Evolutionary conservation across 2,329 filamentous ascomycete species (phyloP).

Genomic region (Aspergillus glaucus): DNA sequence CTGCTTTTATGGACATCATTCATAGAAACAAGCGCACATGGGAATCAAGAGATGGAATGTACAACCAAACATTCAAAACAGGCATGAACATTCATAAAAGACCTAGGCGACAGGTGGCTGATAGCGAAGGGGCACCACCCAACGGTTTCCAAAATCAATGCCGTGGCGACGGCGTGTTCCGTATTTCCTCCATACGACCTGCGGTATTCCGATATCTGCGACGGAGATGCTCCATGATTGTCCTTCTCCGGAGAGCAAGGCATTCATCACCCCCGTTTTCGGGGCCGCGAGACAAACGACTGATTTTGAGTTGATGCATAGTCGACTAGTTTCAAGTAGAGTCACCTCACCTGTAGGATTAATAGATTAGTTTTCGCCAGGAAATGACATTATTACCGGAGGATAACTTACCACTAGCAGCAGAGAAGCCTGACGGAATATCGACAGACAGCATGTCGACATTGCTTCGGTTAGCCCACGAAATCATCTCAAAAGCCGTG

Average conservation of each 20-base stretch:
- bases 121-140: constrained; percentile 67
- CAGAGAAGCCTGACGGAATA: constrained; percentile 81
- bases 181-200: constrained; percentile 77
- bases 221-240: constrained; percentile 69
- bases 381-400: constrained; percentile 6
- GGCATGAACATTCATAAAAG: too few species aligned
- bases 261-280: constrained; percentile 74
- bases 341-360: constrained; percentile 43
- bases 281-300: constrained; percentile 83
- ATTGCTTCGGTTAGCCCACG: constrained; percentile 86
- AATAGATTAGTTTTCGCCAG: constrained; percentile 11
- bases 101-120: constrained; percentile 22
- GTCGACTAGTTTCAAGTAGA: constrained; percentile 63
- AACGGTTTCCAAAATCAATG: constrained; percentile 80
- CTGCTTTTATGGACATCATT: too few species aligned
- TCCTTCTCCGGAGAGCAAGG: constrained; percentile 58
- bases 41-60: too few species aligned
- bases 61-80: too few species aligned
- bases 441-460: constrained; percentile 82
- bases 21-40: too few species aligned
- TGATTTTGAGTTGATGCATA: constrained; percentile 75
- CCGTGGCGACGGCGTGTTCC: constrained; percentile 75
- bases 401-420: constrained; percentile 62
- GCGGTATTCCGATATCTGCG: constrained; percentile 78
- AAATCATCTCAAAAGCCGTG: constrained; percentile 80